Percentiles rank a stretch among this genome's conserved stretches.
Evolutionary conservation across 495 filamentous ascomycete species (phyloP).

Genomic region (Amniculicola lignicola): DNA sequence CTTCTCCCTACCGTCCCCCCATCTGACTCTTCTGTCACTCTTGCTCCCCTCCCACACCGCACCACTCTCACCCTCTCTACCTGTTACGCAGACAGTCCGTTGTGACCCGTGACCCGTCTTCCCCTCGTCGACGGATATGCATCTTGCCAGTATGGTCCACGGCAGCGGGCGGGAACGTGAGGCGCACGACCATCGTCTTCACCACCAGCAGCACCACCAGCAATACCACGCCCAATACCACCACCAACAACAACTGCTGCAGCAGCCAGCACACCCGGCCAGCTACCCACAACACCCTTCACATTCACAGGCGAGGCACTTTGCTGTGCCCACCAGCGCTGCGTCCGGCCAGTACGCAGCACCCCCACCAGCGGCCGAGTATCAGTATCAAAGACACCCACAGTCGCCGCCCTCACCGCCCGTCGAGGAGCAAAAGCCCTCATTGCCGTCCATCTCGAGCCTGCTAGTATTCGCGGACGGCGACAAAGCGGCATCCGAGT

Average conservation of each 20-base stretch:
- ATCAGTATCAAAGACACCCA: slow-evolving; percentile 31
- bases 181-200: slow-evolving; percentile 25
- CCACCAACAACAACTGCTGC: slow-evolving; percentile 17
- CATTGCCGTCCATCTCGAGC: slow-evolving; percentile 43
- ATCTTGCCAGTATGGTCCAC: slow-evolving; percentile 40
- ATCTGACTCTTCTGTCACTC: neutral
- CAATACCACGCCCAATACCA: slow-evolving; percentile 13
- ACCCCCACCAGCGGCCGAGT: slow-evolving; percentile 16
- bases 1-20: slow-evolving; percentile 3
- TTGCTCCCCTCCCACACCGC: neutral
- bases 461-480: slow-evolving; percentile 38
- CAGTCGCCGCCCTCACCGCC: slow-evolving; percentile 38
- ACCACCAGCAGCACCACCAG: slow-evolving; percentile 20
- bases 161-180: slow-evolving; percentile 35
- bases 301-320: slow-evolving; percentile 13
- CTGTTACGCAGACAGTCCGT: slow-evolving; percentile 23
- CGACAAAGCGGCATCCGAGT: slow-evolving; percentile 29
- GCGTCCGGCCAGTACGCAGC: slow-evolving; percentile 8
- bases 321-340: slow-evolving; percentile 2
- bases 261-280: slow-evolving; percentile 9
- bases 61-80: neutral
- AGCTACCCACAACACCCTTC: slow-evolving; percentile 14
- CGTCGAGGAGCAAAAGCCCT: slow-evolving; percentile 39
- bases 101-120: slow-evolving; percentile 23
- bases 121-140: slow-evolving; percentile 33